Base-by-base conservation (phyloP, 495 filamentous ascomycete species). In the Amphirosellinia nigrospora region DNA sequence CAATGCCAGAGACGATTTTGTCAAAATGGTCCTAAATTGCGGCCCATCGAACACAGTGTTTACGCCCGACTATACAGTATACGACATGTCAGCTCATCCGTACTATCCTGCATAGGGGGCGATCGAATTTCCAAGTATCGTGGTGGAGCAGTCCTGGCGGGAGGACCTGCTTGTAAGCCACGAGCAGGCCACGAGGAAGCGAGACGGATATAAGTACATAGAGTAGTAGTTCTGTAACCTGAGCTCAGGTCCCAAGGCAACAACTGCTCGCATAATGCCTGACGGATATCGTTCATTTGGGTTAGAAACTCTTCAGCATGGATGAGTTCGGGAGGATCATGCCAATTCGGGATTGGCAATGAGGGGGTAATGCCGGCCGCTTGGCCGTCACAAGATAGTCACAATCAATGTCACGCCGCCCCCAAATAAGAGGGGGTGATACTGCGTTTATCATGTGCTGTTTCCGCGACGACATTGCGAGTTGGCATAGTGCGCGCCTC, bases 361-460 rank as follows among this genome's bases (percentile, higher is more conserved):
- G 46, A 65, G 46, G 63, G 63, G 58, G 58, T 61, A 41, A 39
- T 55, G 52, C 55, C 30, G 30, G 28, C 62, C 28, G 34, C 50
- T 68, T 46, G 66, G 66, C 56, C 55, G 66, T 68, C 66, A 68
- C 52, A 59, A 68, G 52, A 60, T 34, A 19, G 39, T 60, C 65
- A 50, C 55, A 68, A 68, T 59, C 9, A 56, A 56, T 59, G 65
- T 34, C 39, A 66, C 64, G 28, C 55, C 36, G 58, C 60, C 61
- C 41, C 28, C n/a, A n/a, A 53, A 46, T 38, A 32, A 41, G 32
- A 65, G 63, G 9, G 63, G 9, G 46, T 11, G 63, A 52, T 39
- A 6, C 32, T 16, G 46, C 6, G 32, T 19, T 41, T 41, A 41
- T 58, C 55, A 38, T 58, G 32, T 58, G 53, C 53, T 58, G 19